A percentile compares a stretch with the other conserved stretches of the same genome.
Conservation (phyloP, 345 rosid species). For the Aquilaria malaccensis region DNA sequence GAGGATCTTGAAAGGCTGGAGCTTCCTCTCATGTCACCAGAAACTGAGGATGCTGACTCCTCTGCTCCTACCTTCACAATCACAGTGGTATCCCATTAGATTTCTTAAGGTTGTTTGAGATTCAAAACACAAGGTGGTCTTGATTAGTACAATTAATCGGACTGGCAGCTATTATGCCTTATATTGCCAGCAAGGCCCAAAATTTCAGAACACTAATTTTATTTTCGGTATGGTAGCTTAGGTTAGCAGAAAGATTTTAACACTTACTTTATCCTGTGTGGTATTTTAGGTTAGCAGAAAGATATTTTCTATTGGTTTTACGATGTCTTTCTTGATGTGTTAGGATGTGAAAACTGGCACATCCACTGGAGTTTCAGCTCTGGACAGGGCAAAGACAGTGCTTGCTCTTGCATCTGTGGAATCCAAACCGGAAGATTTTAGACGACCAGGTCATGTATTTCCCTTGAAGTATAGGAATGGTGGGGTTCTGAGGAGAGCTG, state of each 20-base stretch:
- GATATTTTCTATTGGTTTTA: too few species aligned
- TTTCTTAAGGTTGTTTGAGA: too few species aligned
- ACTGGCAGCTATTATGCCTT: too few species aligned
- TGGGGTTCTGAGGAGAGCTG: slow-evolving; percentile 83
- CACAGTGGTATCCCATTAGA: slow-evolving; percentile 43
- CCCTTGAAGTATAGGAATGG: slow-evolving; percentile 82
- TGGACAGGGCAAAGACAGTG: slow-evolving; percentile 70
- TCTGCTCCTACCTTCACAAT: slow-evolving; percentile 83
- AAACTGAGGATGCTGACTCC: slow-evolving; percentile 64
- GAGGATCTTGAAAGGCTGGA: slow-evolving; percentile 68
- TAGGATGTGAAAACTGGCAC: slow-evolving; percentile 71
- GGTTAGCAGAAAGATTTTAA: too few species aligned
- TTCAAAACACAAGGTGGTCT: too few species aligned
- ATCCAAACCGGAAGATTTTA: slow-evolving; percentile 60
- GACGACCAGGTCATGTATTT: slow-evolving; percentile 89
- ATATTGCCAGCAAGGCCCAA: too few species aligned
- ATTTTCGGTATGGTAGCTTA: too few species aligned
- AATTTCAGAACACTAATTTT: too few species aligned
- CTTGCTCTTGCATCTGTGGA: slow-evolving; percentile 54
- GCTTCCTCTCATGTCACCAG: slow-evolving; percentile 81
- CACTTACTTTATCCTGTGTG: too few species aligned
- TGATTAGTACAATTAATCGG: too few species aligned
- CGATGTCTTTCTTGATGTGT: neutral
- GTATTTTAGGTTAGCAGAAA: too few species aligned
- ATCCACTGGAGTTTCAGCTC: slow-evolving; percentile 67